Evolutionary conservation across 768 basidiomycete genomes (phyloP).

Genomic region (Kwoniella sp.): DNA sequence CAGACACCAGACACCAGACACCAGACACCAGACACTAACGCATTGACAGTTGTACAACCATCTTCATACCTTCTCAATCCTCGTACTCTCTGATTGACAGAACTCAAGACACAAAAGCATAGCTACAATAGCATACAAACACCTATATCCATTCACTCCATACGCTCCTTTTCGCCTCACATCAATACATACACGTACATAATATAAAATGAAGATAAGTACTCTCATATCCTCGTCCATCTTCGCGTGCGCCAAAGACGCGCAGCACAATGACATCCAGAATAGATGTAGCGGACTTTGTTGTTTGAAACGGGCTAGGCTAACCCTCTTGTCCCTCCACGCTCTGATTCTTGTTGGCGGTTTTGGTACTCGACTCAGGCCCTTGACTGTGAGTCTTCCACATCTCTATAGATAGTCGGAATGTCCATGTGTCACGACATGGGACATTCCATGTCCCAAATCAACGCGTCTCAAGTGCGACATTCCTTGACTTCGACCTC

Average conservation of each 20-base stretch:
- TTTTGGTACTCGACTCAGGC: slow-evolving; percentile 61
- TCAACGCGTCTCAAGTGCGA: too few species aligned
- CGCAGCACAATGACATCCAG: background rate
- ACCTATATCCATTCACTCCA: background rate
- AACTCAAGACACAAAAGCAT: background rate
- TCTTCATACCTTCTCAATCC: slow-evolving; percentile 1
- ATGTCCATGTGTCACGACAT: too few species aligned
- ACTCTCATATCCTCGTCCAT: too few species aligned
- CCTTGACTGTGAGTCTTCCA: slow-evolving; percentile 56
- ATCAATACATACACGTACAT: background rate
- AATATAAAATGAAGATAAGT: slow-evolving; percentile 52
- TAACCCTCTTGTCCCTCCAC: slow-evolving; percentile 23
- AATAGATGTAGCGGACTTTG: too few species aligned
- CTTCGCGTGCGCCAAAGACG: too few species aligned
- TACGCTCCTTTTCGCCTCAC: slow-evolving; percentile 15
- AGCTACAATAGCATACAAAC: background rate
- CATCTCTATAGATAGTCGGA: too few species aligned
- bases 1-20: background rate
- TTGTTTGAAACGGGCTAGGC: too few species aligned
- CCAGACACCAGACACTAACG: background rate
- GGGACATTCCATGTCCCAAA: background rate
- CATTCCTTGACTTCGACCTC: too few species aligned
- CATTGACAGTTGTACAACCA: background rate
- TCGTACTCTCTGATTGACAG: too few species aligned
- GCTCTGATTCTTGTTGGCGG: slow-evolving; percentile 61